These are phyloP conservation scores for Fraxinus excelsior DNA, from an alignment of 257 asterid genomes.

Conservation along the genomic window DNA sequence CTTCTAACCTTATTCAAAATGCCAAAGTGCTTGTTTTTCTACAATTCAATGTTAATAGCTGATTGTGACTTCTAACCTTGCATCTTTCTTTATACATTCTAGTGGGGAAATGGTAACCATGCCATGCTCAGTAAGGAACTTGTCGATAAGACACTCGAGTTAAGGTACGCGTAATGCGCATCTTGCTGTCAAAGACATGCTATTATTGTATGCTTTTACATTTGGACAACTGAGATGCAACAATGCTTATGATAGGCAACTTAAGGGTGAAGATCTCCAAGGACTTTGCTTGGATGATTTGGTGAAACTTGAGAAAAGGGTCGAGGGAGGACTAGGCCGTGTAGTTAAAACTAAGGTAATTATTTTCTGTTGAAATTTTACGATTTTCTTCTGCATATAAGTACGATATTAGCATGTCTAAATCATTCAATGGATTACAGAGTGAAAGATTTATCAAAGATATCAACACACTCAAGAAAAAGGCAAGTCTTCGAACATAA, in stretches of 20 bases:
- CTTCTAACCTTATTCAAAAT: not conserved
- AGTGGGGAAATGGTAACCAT: slow-evolving; percentile 34
- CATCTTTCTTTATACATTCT: not conserved
- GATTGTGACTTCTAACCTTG: not conserved
- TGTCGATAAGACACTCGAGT: slow-evolving; percentile 34
- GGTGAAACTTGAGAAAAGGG: slow-evolving; percentile 40
- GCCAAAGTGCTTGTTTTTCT: not conserved
- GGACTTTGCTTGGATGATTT: slow-evolving; percentile 47
- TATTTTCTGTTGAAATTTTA: not conserved
- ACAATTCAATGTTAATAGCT: not conserved
- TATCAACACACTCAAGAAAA: slow-evolving; percentile 36
- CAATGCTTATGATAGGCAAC: slow-evolving; percentile 26
- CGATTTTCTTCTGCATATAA: not conserved
- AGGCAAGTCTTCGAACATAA: slow-evolving; percentile 28
- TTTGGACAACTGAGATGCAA: not conserved
- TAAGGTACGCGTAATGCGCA: slow-evolving; percentile 33
- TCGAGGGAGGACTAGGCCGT: slow-evolving; percentile 40
- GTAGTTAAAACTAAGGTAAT: slow-evolving; percentile 38
- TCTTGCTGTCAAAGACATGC: not conserved
- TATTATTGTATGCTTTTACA: not conserved
- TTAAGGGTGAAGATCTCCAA: slow-evolving; percentile 47
- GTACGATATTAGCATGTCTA: not conserved
- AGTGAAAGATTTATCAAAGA: slow-evolving; percentile 32
- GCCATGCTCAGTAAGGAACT: slow-evolving; percentile 38
- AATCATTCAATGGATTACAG: slow-evolving; percentile 28